Conservation (phyloP, 2,329 filamentous ascomycete genomes). For the Penicillium psychrosexuale region DNA sequence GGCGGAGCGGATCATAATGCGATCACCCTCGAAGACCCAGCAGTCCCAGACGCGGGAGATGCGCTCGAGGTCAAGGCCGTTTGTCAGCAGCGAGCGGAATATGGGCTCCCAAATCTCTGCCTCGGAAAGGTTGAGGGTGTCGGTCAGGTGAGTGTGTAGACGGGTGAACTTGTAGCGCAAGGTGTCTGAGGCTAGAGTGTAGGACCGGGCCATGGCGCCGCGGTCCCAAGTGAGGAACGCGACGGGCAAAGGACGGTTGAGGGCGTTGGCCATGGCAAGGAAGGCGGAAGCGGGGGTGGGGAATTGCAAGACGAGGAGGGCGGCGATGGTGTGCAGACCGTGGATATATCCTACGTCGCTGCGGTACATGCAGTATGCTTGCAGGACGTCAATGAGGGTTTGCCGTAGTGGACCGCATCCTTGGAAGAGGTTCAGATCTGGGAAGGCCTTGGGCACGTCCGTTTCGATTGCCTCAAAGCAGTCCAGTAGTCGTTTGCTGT, state of each 20-base stretch:
- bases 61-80: constrained; percentile 52
- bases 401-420: constrained; percentile 53
- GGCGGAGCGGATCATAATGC: constrained; percentile 45
- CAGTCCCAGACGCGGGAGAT: constrained; percentile 60
- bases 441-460: constrained; percentile 55
- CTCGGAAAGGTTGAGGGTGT: constrained; percentile 39
- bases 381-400: constrained; percentile 56
- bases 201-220: constrained; percentile 54
- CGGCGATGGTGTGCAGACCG: constrained; percentile 59
- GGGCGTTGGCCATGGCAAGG: constrained; percentile 57
- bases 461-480: constrained; percentile 54
- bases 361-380: constrained; percentile 63
- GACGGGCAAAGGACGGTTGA: constrained; percentile 60
- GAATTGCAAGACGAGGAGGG: constrained; percentile 57
- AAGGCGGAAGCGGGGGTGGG: constrained; percentile 54
- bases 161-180: constrained; percentile 58
- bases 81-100: constrained; percentile 53
- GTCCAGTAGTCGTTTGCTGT: constrained; percentile 45
- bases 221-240: constrained; percentile 60
- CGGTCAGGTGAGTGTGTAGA: constrained; percentile 52
- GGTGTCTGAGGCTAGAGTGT: constrained; percentile 54
- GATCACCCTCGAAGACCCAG: constrained; percentile 60
- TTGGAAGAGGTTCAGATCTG: constrained; percentile 58
- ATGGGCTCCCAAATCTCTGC: constrained; percentile 53
- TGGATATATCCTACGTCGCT: constrained; percentile 60